Evolutionary conservation across 495 filamentous ascomycete species (phyloP).

Genomic region (Patellaria atrata): DNA sequence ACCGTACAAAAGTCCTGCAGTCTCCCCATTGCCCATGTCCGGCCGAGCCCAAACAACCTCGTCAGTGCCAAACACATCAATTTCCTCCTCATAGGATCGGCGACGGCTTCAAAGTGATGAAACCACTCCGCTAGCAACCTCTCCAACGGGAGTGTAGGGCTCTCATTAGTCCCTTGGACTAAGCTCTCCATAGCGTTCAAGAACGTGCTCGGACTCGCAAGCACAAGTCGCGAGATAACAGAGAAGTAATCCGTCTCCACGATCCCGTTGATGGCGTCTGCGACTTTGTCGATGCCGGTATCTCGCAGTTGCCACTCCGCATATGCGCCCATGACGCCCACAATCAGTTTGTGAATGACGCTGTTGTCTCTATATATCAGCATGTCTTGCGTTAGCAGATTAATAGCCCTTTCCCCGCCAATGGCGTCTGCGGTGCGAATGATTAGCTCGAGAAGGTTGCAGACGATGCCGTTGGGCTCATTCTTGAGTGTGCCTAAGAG

Average conservation of each 20-base stretch:
- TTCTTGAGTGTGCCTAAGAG: constrained; percentile 46
- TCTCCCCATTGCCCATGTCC: constrained; percentile 40
- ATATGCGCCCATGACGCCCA: constrained; percentile 55
- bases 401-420: constrained; percentile 50
- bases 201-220: constrained; percentile 54
- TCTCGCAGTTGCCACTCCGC: constrained; percentile 38
- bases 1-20: constrained; percentile 54
- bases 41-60: constrained; percentile 52
- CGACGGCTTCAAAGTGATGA: constrained; percentile 66
- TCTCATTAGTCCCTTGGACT: constrained; percentile 25
- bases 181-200: constrained; percentile 39
- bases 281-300: constrained; percentile 32
- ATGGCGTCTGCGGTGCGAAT: constrained; percentile 54
- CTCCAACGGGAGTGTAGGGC: constrained; percentile 38
- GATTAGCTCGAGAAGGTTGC: constrained; percentile 53
- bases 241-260: constrained; percentile 71
- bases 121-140: constrained; percentile 89
- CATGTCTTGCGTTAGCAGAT: constrained; percentile 48
- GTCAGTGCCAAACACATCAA: constrained; percentile 71
- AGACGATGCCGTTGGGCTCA: constrained; percentile 51
- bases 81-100: constrained; percentile 59
- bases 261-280: constrained; percentile 43
- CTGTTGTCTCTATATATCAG: too few relatives aligned
- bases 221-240: constrained; percentile 64
- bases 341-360: constrained; percentile 50